These are phyloP conservation scores for Geotrichum candidum DNA, from an alignment of 1,139 yeast genomes.

Conservation along the genomic window DNA sequence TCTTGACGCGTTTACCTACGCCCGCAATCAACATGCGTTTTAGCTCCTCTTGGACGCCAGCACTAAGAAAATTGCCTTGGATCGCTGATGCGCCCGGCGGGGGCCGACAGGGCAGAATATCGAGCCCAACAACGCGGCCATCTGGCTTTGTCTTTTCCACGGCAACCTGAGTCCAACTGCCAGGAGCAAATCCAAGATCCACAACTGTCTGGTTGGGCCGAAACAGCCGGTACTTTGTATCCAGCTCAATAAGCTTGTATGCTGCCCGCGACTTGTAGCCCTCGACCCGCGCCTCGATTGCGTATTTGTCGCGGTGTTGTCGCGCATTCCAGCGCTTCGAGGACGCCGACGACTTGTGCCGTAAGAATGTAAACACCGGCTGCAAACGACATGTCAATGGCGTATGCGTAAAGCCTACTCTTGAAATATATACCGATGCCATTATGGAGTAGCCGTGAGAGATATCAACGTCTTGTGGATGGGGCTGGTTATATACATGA, in stretches of 20 bases:
- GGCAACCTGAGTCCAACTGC: constrained; percentile 90
- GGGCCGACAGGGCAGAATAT: constrained; percentile 69
- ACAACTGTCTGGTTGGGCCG: constrained; percentile 55
- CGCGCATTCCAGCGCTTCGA: constrained; percentile 72
- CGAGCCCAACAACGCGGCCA: constrained; percentile 79
- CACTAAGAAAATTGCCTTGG: constrained; percentile 80
- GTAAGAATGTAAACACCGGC: background rate
- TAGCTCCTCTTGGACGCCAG: constrained; percentile 57
- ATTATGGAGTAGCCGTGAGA: background rate
- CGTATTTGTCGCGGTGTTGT: constrained; percentile 56
- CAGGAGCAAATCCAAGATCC: constrained; percentile 93
- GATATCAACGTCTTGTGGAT: background rate
- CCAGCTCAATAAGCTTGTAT: constrained; percentile 62
- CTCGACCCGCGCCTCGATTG: constrained; percentile 57
- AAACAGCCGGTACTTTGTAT: constrained; percentile 57
- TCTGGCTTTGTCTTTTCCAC: constrained; percentile 49
- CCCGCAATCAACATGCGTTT: constrained; percentile 45
- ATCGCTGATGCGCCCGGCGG: constrained; percentile 73
- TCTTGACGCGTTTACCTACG: constrained; percentile 26
- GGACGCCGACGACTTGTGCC: constrained; percentile 33
- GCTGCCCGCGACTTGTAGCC: constrained; percentile 84
- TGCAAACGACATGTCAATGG: background rate
- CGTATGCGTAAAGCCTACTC: background rate
- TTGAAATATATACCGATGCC: background rate
- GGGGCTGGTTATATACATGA: background rate